These are phyloP conservation scores for Antrodiella citrinella DNA, from an alignment of 768 basidiomycete species.

Conservation along the genomic window DNA sequence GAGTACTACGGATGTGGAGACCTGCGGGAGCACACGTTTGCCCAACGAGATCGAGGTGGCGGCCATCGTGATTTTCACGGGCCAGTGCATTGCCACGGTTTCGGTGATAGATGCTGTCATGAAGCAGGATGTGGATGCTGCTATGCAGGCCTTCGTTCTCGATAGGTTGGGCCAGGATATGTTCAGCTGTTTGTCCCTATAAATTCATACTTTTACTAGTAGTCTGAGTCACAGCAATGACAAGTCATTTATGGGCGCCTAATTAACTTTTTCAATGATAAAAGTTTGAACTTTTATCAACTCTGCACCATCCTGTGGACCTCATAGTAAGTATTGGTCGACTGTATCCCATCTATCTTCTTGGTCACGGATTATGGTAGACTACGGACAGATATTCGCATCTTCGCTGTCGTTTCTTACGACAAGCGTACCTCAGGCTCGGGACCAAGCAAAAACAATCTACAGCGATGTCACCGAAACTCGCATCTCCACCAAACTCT, in stretches of 20 bases:
- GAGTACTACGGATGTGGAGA: constrained; percentile 21
- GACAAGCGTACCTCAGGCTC: neutral
- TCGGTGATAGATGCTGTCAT: constrained; percentile 22
- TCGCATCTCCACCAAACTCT: neutral
- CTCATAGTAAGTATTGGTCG: no score
- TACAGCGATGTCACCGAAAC: neutral
- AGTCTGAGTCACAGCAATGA: no score
- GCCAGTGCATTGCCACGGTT: constrained; percentile 24
- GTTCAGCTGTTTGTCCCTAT: neutral
- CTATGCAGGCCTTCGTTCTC: constrained; percentile 21
- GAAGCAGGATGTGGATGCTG: constrained; percentile 26
- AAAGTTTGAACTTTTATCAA: no score
- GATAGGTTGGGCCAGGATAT: neutral
- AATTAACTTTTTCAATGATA: no score
- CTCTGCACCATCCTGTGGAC: no score
- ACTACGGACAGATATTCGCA: neutral
- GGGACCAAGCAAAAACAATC: neutral
- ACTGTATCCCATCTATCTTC: no score
- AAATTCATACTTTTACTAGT: no score
- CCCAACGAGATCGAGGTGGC: constrained; percentile 18
- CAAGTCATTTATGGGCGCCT: no score
- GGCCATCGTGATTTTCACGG: constrained; percentile 12
- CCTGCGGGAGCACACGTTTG: constrained; percentile 25
- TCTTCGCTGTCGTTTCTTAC: neutral
- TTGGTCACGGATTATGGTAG: no score